phyloP scores from a whole-genome alignment of 2,329 filamentous ascomycete species.

The Aspergillus caelatus region DNA sequence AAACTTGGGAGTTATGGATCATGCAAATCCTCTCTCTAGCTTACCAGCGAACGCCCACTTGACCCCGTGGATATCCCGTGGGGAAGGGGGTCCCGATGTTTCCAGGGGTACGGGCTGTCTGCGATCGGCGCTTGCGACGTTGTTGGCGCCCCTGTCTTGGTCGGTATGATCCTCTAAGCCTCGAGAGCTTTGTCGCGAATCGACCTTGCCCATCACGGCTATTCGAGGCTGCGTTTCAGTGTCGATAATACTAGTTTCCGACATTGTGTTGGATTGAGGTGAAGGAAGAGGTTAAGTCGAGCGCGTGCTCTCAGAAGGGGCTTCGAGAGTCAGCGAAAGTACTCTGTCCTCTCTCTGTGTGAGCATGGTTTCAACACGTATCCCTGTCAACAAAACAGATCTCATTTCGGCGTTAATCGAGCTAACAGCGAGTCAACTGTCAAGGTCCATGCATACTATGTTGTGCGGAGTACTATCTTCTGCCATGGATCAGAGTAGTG shows the following conservation, averaged over 20 bases:
- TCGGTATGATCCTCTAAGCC: neutral
- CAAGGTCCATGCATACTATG: too few species aligned
- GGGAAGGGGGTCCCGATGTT: neutral
- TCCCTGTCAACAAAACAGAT: too few species aligned
- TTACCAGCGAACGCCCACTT: neutral
- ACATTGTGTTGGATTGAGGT: neutral
- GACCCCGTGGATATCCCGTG: neutral
- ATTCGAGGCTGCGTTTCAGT: neutral
- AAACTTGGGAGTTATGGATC: neutral
- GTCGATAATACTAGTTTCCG: neutral
- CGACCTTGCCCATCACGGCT: neutral
- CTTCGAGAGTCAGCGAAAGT: too few species aligned
- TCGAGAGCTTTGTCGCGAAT: neutral
- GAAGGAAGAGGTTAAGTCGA: neutral
- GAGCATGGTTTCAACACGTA: too few species aligned
- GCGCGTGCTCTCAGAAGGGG: too few species aligned
- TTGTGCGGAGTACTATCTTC: too few species aligned
- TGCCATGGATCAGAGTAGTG: too few species aligned
- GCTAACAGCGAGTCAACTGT: too few species aligned
- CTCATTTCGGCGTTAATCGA: too few species aligned
- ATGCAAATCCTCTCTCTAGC: neutral
- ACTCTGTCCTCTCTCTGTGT: too few species aligned
- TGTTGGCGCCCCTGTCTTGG: neutral
- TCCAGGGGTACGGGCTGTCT: neutral
- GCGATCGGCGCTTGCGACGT: neutral